Percentiles rank a stretch among this genome's conserved stretches.
phyloP scores from a whole-genome alignment of 2,329 filamentous ascomycete genomes.

The Colletotrichum caudatum region DNA sequence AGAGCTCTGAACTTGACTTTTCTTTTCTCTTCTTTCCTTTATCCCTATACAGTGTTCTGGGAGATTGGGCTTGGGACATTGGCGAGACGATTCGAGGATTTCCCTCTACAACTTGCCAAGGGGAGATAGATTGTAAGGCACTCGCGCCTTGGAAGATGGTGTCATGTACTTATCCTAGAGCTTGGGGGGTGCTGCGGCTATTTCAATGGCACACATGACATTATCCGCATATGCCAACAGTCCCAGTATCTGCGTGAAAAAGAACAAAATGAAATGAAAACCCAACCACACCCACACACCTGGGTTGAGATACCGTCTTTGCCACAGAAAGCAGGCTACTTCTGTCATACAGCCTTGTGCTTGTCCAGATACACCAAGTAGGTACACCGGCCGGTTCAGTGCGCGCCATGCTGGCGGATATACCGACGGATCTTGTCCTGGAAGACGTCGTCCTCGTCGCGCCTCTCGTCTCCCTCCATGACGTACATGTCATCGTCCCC shows the following conservation, averaged over 20 bases:
- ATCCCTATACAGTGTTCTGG: background rate
- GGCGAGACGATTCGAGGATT: background rate
- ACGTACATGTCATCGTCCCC: conserved; percentile 51
- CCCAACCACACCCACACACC: no score
- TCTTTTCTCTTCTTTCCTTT: background rate
- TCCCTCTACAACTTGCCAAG: background rate
- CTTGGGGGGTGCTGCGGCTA: background rate
- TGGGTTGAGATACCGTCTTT: background rate
- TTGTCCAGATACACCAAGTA: no score
- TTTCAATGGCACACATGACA: conserved; percentile 25
- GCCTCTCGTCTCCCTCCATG: conserved; percentile 53
- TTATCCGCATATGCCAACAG: background rate
- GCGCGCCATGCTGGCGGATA: conserved; percentile 40
- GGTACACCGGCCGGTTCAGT: background rate
- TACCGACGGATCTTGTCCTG: conserved; percentile 45
- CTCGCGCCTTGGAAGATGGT: background rate
- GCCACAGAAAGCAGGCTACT: background rate
- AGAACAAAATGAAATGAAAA: background rate
- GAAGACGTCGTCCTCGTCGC: conserved; percentile 47
- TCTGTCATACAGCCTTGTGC: background rate
- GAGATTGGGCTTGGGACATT: background rate
- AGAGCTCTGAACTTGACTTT: background rate
- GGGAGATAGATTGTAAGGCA: background rate
- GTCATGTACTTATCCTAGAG: conserved; percentile 4
- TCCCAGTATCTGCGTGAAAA: background rate